Base-by-base conservation (phyloP, 257 asterid species). In the Linderniella brevidens region DNA sequence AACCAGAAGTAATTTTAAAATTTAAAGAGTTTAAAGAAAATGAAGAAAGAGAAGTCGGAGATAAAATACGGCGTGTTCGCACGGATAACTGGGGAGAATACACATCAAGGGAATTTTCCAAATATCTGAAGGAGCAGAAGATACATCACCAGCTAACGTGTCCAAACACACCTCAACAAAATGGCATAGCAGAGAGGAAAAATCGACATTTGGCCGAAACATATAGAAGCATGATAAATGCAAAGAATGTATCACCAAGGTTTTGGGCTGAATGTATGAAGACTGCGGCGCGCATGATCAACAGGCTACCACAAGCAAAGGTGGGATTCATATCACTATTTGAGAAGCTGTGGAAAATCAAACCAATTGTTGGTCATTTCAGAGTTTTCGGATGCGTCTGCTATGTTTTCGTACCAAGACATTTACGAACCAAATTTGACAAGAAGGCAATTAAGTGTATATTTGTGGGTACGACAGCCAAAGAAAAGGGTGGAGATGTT, bases 401-500 rank as follows among this genome's bases (percentile, higher is more conserved):
- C 8, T 50, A 42, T 42, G 46, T 58, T 3, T 49, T 41, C 44
- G 45, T 50, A 8, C 53, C 44, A 11, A 13, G 37, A 25, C 46
- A 58, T 13, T 17, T 42, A 50, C 37, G 41, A n/a, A 42, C 9
- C 50, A 58, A 58, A 37, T 6, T 58, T 6, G 50, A 58, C 11
- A 50, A 41, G 32, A 58, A 51, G 5, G 48, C 40, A 5, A 19
- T 58, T 13, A 35, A 35, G 41, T 39, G 37, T 25, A 41, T 57
- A 9, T 57, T 57, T 41, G 62, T 57, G 11, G 62, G 8, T 57
- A 57, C 9, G 56, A 57, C 37, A 48, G 32, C 19, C 50, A 57
- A 29, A 49, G 60, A 41, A 57, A 57, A 35, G 49, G 50, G 8
- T 49, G 50, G 49, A 25, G 13, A 16, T 57, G 43, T 57, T 57